Base-by-base conservation (phyloP, 1,139 yeast species). In the Kodamaea alishanica region DNA sequence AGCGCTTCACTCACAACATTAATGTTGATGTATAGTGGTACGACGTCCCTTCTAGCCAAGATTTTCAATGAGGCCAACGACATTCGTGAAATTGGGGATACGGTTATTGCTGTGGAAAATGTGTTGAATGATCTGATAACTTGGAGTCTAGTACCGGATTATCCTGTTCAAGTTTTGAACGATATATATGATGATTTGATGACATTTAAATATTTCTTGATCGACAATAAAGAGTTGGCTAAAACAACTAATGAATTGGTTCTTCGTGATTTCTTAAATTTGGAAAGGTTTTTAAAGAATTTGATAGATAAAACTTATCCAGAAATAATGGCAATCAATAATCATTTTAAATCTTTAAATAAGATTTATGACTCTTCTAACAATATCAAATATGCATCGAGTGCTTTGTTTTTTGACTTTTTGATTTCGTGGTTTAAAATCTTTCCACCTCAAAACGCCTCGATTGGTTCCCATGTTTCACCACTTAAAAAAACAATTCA, bases 1-100 rank as follows among this genome's bases (percentile, higher is more conserved):
- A 63, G 62, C 41, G 56, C 71, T 1, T 60, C 65, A n/a, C 52
- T 62, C 20, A 60, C 61, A 12, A 65, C 73, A 0, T 50, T 60
- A 22, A 51, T 61, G 30, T 51, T 68, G 26, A 55, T 69, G 51
- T 55, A 59, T 33, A 54, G 54, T 24, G 75, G 75, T 6, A 63
- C 73, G 0, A 58, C 70, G 0, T 56, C 68, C 2, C 49, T 70
- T 20, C 43, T 66, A 29, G 43, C 48, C 36, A 67, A 63, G 38
- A 56, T 56, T 9, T 51, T 65, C 25, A 46, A 47, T 30, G 63
- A 56, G 20, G 57, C 60, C 6, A 37, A 43, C 6, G 39, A 51
- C 3, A 41, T 47, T 26, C 38, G 49, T 2, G 59, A 59, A 5
- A 43, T 66, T 15, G 54, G 63, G 3, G 58, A 63, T 1, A 52